These are phyloP conservation scores for Bruguiera parviflora DNA, from an alignment of 345 rosid species.

Conservation along the genomic window DNA sequence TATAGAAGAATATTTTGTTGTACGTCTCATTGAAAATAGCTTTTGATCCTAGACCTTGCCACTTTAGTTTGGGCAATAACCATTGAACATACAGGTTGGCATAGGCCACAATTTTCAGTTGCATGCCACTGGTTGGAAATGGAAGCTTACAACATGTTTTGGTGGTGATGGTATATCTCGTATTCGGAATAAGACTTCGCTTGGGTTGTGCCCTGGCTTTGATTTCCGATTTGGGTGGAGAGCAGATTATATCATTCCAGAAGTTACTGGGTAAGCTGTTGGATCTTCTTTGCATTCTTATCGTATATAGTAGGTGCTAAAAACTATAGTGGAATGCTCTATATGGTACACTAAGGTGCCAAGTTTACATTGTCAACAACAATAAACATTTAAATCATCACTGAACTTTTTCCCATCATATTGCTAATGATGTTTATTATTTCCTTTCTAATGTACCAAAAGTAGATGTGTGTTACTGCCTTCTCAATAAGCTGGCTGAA, in stretches of 20 bases:
- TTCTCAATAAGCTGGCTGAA: no score
- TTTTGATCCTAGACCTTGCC: background rate
- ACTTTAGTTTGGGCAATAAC: background rate
- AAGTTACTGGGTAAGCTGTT: slow-evolving; percentile 69
- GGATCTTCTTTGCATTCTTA: slow-evolving; percentile 4
- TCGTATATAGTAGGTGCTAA: slow-evolving; percentile 9
- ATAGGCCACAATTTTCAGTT: slow-evolving; percentile 72
- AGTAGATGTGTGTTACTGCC: no score
- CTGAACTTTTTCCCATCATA: no score
- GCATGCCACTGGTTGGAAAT: slow-evolving; percentile 82
- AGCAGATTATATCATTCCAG: slow-evolving; percentile 88
- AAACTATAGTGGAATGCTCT: background rate
- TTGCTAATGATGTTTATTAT: background rate
- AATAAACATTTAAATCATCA: no score
- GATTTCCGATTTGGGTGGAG: slow-evolving; percentile 89
- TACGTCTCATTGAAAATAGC: no score
- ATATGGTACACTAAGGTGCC: no score
- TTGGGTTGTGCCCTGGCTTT: slow-evolving; percentile 73
- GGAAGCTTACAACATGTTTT: slow-evolving; percentile 81
- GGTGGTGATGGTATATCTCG: slow-evolving; percentile 89
- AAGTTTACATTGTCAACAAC: no score
- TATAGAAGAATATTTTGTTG: background rate
- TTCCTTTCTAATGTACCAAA: background rate
- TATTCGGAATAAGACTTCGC: slow-evolving; percentile 70
- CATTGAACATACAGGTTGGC: slow-evolving; percentile 53